These are phyloP conservation scores for Stagonosporopsis tanaceti DNA, from an alignment of 2,329 filamentous ascomycete genomes.

Conservation along the genomic window DNA sequence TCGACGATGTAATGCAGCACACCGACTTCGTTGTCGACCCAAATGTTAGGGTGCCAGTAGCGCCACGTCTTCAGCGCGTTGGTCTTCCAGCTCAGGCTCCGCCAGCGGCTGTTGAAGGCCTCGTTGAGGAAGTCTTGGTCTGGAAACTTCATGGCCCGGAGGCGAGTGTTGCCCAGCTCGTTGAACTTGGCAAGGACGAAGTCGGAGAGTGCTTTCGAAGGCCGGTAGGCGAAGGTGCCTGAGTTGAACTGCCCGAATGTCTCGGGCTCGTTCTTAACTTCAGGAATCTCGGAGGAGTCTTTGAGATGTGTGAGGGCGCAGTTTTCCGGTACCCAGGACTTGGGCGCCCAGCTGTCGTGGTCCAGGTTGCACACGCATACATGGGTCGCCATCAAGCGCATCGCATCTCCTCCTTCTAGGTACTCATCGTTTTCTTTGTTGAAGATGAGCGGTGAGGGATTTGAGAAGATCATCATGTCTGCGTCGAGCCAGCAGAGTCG, in stretches of 20 bases:
- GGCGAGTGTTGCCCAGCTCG: slow-evolving; percentile 40
- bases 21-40: slow-evolving; percentile 58
- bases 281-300: slow-evolving; percentile 43
- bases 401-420: slow-evolving; percentile 25
- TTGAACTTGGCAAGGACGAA: slow-evolving; percentile 54
- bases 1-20: slow-evolving; percentile 64
- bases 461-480: slow-evolving; percentile 60
- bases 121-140: slow-evolving; percentile 63
- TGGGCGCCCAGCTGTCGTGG: slow-evolving; percentile 58
- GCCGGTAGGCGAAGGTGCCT: slow-evolving; percentile 61
- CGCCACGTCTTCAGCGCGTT: slow-evolving; percentile 64
- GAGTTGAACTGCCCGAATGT: slow-evolving; percentile 61
- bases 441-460: slow-evolving; percentile 52
- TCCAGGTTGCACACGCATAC: slow-evolving; percentile 63
- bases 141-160: slow-evolving; percentile 59
- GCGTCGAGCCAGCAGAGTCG: slow-evolving; percentile 61
- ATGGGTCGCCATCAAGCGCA: slow-evolving; percentile 59
- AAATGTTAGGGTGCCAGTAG: slow-evolving; percentile 62
- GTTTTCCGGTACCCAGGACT: slow-evolving; percentile 58
- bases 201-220: slow-evolving; percentile 49
- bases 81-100: slow-evolving; percentile 57
- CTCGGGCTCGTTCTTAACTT: slow-evolving; percentile 39
- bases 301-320: slow-evolving; percentile 57
- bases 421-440: slow-evolving; percentile 47
- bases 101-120: slow-evolving; percentile 57